These are phyloP conservation scores for Penicillium sp. DNA, from an alignment of 2,329 filamentous ascomycete species.

Conservation along the genomic window DNA sequence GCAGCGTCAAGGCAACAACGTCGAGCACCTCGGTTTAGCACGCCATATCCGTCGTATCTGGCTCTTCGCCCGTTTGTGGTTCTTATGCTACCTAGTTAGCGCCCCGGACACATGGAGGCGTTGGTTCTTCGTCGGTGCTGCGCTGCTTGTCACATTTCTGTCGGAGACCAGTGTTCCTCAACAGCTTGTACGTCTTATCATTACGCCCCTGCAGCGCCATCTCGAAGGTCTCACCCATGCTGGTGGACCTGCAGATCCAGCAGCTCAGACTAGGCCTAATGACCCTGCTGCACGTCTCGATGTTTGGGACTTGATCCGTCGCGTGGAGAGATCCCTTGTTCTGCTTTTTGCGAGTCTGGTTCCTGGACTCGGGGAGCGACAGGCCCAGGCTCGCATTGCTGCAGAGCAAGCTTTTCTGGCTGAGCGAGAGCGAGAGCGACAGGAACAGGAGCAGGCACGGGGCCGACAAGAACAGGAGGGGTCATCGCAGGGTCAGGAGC, in stretches of 20 bases:
- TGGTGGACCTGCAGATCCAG: slow-evolving; percentile 24
- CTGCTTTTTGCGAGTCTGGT: slow-evolving; percentile 61
- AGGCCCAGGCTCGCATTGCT: slow-evolving; percentile 55
- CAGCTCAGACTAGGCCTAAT: slow-evolving; percentile 1
- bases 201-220: slow-evolving; percentile 43
- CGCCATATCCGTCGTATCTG: slow-evolving; percentile 49
- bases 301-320: slow-evolving; percentile 38
- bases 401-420: slow-evolving; percentile 40
- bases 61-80: slow-evolving; percentile 56
- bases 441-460: slow-evolving; percentile 2
- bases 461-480: neutral
- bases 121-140: slow-evolving; percentile 38
- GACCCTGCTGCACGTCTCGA: neutral
- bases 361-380: slow-evolving; percentile 59
- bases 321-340: slow-evolving; percentile 54
- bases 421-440: slow-evolving; percentile 7
- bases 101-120: slow-evolving; percentile 47
- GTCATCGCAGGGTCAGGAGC: neutral
- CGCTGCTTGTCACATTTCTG: slow-evolving; percentile 40
- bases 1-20: slow-evolving; percentile 18
- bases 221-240: slow-evolving; percentile 43
- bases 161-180: slow-evolving; percentile 42
- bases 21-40: slow-evolving; percentile 36
- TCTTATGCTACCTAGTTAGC: slow-evolving; percentile 58
- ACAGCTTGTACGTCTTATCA: slow-evolving; percentile 31